These are phyloP conservation scores for Chytriomyces confervae DNA, from an alignment of 192 early-diverging fungal genomes.

Conservation along the genomic window DNA sequence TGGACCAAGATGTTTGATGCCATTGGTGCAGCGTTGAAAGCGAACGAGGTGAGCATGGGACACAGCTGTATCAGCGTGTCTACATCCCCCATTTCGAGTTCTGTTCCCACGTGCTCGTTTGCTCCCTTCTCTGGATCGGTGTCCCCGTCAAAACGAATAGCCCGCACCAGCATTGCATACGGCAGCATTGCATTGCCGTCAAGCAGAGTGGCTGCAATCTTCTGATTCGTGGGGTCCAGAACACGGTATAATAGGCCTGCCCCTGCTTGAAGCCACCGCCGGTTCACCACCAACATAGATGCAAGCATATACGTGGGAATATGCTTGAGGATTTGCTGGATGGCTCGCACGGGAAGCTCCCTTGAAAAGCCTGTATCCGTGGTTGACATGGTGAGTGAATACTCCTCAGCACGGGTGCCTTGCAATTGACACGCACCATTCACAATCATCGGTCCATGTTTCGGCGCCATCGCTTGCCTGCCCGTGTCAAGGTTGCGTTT, in stretches of 20 bases:
- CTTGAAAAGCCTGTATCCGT: neutral
- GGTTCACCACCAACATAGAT: slow-evolving; percentile 2
- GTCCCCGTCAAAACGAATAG: neutral
- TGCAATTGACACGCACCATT: too few species aligned
- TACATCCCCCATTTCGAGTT: slow-evolving; percentile 45
- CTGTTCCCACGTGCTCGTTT: too few species aligned
- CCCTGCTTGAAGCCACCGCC: neutral
- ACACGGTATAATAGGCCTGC: slow-evolving; percentile 2
- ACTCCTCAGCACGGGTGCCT: too few species aligned
- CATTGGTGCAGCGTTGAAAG: slow-evolving; percentile 23
- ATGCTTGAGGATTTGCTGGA: neutral
- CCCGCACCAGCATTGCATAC: slow-evolving; percentile 19
- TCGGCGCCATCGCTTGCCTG: too few species aligned
- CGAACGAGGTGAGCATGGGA: slow-evolving; percentile 25
- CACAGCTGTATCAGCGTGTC: slow-evolving; percentile 49
- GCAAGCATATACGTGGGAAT: neutral
- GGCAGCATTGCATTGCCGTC: slow-evolving; percentile 6
- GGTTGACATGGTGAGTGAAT: neutral
- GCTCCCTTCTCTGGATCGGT: neutral
- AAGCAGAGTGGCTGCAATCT: slow-evolving; percentile 4
- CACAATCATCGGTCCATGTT: too few species aligned
- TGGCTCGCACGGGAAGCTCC: neutral
- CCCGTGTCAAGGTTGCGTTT: too few species aligned
- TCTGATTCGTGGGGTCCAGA: neutral
- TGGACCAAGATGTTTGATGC: slow-evolving; percentile 45